These are phyloP conservation scores for Coemansia sp. DNA, from an alignment of 192 early-diverging fungal species.

Conservation along the genomic window DNA sequence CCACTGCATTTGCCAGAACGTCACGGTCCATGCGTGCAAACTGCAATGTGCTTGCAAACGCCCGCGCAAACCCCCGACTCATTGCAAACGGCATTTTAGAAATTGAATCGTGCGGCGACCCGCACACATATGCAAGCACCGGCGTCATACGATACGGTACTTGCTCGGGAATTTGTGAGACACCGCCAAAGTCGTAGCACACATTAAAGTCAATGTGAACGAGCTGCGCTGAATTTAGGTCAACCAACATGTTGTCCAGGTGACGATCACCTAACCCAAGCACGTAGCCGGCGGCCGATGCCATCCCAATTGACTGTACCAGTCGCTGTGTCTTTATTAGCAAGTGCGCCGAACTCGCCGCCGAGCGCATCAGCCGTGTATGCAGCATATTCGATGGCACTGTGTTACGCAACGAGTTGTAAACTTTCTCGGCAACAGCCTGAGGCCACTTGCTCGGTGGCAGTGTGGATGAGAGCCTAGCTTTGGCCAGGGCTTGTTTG, in stretches of 20 bases:
- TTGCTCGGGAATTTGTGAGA: slow-evolving; percentile 65
- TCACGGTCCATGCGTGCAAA: slow-evolving; percentile 40
- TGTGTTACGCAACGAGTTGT: slow-evolving; percentile 15
- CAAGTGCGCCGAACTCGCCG: slow-evolving; percentile 23
- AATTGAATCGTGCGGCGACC: neutral
- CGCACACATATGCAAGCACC: slow-evolving; percentile 41
- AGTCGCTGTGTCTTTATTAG: slow-evolving; percentile 9
- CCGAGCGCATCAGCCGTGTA: slow-evolving; percentile 4
- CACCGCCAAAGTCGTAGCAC: slow-evolving; percentile 67
- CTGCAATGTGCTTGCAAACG: slow-evolving; percentile 14
- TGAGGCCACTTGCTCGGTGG: slow-evolving; percentile 30
- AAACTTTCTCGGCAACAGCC: neutral
- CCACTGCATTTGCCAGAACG: slow-evolving; percentile 20
- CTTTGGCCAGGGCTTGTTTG: neutral
- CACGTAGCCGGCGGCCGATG: slow-evolving; percentile 65
- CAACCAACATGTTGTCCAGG: slow-evolving; percentile 71
- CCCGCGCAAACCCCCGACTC: slow-evolving; percentile 17
- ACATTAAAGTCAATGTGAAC: slow-evolving; percentile 79
- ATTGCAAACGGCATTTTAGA: slow-evolving; percentile 14
- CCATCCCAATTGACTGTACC: slow-evolving; percentile 40
- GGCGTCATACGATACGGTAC: slow-evolving; percentile 77
- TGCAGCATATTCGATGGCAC: slow-evolving; percentile 19
- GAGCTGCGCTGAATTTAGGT: slow-evolving; percentile 51
- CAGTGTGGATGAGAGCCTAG: neutral
- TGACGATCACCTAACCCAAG: slow-evolving; percentile 73